These are phyloP conservation scores for Cladosporium colombiae DNA, from an alignment of 2,329 filamentous ascomycete species.

Conservation along the genomic window DNA sequence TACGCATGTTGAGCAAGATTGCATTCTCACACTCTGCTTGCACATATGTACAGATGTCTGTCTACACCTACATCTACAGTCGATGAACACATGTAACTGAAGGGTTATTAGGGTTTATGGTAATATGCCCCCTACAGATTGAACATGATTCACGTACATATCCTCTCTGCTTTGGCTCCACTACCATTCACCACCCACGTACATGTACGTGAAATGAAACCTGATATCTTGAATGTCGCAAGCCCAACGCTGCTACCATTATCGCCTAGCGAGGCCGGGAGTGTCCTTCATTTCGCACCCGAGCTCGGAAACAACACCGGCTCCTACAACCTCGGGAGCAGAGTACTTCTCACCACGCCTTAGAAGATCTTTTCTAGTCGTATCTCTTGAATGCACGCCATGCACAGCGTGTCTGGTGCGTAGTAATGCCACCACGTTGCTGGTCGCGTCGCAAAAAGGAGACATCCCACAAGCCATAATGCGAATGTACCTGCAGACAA, in stretches of 20 bases:
- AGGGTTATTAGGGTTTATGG: neutral
- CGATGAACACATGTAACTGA: neutral
- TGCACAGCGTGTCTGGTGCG: neutral
- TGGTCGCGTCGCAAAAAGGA: neutral
- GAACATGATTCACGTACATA: too few relatives aligned
- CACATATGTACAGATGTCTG: neutral
- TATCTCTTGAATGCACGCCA: neutral
- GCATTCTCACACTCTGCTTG: neutral
- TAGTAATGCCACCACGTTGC: neutral
- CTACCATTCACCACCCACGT: neutral
- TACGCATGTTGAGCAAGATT: neutral
- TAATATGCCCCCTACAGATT: neutral
- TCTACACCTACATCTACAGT: neutral
- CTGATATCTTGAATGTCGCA: neutral
- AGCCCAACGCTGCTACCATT: neutral
- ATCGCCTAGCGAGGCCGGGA: neutral
- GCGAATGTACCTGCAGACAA: neutral
- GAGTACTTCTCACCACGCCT: neutral
- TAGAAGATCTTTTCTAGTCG: neutral
- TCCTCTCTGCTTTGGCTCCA: neutral
- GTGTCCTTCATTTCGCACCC: neutral
- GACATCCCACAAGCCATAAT: neutral
- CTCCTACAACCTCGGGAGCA: neutral
- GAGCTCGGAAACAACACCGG: neutral
- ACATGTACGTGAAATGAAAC: neutral